A percentile compares a stretch with the other conserved stretches of the same genome.
phyloP scores from a whole-genome alignment of 106 monocot genomes.

The Dioscorea alata region DNA sequence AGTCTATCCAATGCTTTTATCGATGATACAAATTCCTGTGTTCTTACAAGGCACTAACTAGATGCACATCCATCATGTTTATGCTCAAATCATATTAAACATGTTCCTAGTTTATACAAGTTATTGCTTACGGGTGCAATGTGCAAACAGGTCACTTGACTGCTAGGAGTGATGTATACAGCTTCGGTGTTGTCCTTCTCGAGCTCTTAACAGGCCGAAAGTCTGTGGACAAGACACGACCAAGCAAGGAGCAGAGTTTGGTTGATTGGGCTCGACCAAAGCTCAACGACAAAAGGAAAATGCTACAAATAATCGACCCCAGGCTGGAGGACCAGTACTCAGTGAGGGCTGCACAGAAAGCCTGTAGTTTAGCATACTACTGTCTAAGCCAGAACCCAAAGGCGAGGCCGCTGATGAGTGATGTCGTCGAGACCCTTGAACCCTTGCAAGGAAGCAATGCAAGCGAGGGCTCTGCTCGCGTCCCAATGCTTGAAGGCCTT shows the following conservation, averaged over 20 bases:
- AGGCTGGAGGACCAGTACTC: constrained; percentile 71
- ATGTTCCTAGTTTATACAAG: too few species aligned
- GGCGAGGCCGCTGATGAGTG: constrained; percentile 81
- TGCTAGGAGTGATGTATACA: constrained; percentile 82
- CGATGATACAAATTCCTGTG: too few species aligned
- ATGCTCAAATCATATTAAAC: too few species aligned
- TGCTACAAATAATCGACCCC: constrained; percentile 75
- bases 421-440: constrained; percentile 76
- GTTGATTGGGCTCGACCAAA: constrained; percentile 92
- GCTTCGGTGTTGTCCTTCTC: constrained; percentile 85
- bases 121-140: too few species aligned
- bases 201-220: constrained; percentile 78
- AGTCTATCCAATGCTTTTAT: too few species aligned
- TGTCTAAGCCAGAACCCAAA: constrained; percentile 80
- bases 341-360: constrained; percentile 57
- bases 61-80: too few species aligned
- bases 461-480: constrained; percentile 7
- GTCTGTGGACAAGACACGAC: constrained; percentile 79
- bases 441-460: constrained; percentile 44
- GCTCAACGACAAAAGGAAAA: constrained; percentile 77
- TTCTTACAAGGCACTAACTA: too few species aligned
- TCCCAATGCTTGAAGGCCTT: neutral
- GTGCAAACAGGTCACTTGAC: constrained; percentile 70
- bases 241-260: constrained; percentile 79
- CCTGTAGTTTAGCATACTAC: constrained; percentile 73